Evolutionary conservation across 192 early-diverging fungal species (phyloP), one percentile per base, ranked within the genome.

Genomic region (Thoreauomyces humboldtii): DNA sequence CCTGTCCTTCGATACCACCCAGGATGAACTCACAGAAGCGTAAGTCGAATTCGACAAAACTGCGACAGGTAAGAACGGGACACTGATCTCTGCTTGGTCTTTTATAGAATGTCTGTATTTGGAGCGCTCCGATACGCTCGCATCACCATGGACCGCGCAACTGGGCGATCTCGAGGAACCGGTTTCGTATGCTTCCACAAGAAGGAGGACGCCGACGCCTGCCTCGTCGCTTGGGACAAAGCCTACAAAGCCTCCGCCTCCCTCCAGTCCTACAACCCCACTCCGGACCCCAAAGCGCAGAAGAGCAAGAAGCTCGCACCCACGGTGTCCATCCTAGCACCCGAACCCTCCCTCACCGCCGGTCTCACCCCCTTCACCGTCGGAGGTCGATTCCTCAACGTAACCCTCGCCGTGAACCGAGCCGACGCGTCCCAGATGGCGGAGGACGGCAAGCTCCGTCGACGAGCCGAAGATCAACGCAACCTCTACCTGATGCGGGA

Each of bases 401-500:
- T 98, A 14, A 83, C 82, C 24, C 74, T 82, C 46, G 92, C 92
- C 0, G 92, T 98, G 0, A 84, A 91, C 37, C 82, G 87, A 48
- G 74, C 74, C 4, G 78, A 87, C 17, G 93, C 93, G 5, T 65
- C 71, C 14, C 69, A 82, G 36, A 75, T 96, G 17, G 77, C 83
- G 24, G 79, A 87, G 48, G 60, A 84, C 36, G 79, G 81, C 12
- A 73, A 77, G 47, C 74, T 79, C 56, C 81, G 83, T 48, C 85
- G 84, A 48, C 82, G 87, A 58, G 68, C 73, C 31, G 84, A 87
- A 50, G 95, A 98, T 73, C 82, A 84, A 51, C 90, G 95, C 32
- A 89, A 89, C 67, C 50, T 92, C 31, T 98, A 96, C 66, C 72
- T 98, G 67, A 87, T 95, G 75, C 85, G 89, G 46, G 94, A 98